Base-by-base conservation (phyloP, 2,329 filamentous ascomycete species). In the Apiospora malaysiana region DNA sequence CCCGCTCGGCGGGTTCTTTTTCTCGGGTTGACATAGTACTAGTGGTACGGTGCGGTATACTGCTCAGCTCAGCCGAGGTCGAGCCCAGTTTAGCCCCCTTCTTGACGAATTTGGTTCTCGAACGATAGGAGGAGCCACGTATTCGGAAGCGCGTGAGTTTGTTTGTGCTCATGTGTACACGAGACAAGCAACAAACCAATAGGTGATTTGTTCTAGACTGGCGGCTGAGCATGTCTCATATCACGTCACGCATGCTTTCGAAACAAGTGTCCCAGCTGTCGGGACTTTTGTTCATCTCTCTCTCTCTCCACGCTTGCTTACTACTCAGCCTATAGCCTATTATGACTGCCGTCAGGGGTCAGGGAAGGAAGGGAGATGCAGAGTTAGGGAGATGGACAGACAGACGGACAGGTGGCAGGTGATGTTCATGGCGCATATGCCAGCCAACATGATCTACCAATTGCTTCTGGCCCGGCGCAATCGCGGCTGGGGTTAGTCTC, bases 91-190 rank as follows among this genome's bases (percentile, higher is more conserved):
- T 32, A 21, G 49, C 49, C 49, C 49, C 3, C 14, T 9, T 51
- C 49, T 56, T 25, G 49, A 18, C 14, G 49, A 10, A n/a, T n/a
- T 23, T 18, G 32, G 25, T 32, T 56, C 49, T 27, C 25, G 49
- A 56, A 56, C 25, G 49, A 56, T 8, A 18, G 25, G 49, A 18
- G 40, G 40, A 56, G 49, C 49, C 49, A 56, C 49, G 49, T 56
- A 25, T 56, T 7, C 25, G 2, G 49, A 56, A 27, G 49, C 49
- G 25, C 49, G n/a, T 12, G 46, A 23, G 21, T 9, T 21, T 47
- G 49, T 51, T 27, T 56, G 7, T 32, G 49, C 49, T 56, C 49
- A 56, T 56, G 49, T 56, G 49, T 56, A 32, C 49, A 27, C 47
- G 8, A 27, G 47, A 25, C 47, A 27, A 51, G 4, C 47, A 49